Conservation (phyloP, 2,329 filamentous ascomycete genomes). For the Calonectria leucothoes region DNA sequence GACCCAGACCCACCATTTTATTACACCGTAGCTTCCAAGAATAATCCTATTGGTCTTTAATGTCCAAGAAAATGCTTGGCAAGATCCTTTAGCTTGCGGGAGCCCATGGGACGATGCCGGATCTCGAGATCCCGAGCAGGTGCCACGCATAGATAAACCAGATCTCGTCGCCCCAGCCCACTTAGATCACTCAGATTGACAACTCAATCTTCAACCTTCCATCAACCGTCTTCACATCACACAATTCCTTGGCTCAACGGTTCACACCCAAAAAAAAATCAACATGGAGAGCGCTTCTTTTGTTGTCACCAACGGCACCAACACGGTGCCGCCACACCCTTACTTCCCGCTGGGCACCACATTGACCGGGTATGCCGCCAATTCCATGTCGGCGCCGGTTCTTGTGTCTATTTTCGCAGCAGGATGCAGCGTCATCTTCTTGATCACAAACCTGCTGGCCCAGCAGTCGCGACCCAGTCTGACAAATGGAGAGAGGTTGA, state of each 20-base stretch:
- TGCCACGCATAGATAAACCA: not conserved
- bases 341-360: conserved; percentile 76
- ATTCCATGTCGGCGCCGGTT: conserved; percentile 68
- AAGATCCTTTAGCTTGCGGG: not conserved
- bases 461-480: conserved; percentile 65
- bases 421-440: conserved; percentile 68
- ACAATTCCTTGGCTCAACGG: not conserved
- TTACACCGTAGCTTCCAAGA: not conserved
- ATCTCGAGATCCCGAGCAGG: conserved; percentile 31
- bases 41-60: not conserved
- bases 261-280: not conserved
- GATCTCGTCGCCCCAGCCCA: not conserved
- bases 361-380: conserved; percentile 74
- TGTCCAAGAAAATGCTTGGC: not conserved
- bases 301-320: conserved; percentile 21
- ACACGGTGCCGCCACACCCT: conserved; percentile 61
- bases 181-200: not conserved
- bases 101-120: conserved; percentile 32
- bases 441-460: conserved; percentile 64
- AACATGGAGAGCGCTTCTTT: conserved; percentile 30
- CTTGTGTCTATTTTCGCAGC: conserved; percentile 71
- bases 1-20: conserved; percentile 12
- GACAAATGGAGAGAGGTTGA: conserved; percentile 64
- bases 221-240: not conserved
- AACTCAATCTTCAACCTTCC: not conserved